Base-by-base conservation (phyloP, 805 yeast genomes). In the Spencermartinsiella europaea region DNA sequence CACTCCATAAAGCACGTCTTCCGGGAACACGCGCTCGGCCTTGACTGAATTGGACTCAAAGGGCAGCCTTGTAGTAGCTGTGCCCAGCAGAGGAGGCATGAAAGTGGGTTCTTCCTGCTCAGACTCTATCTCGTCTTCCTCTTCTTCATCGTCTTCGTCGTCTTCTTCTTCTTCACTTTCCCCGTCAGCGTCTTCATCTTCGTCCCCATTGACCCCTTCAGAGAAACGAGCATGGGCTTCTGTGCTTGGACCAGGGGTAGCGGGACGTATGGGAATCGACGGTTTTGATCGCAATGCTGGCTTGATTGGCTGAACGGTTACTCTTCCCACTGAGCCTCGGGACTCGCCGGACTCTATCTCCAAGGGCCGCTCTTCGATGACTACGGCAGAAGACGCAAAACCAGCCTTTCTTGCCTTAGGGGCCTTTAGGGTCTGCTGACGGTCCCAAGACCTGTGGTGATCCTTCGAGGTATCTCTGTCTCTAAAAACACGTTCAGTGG, bases 41-140 rank as follows among this genome's bases (percentile, higher is more conserved):
- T 39, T 35, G 8, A 31, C 31, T 38, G 20, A 8, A 38, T 21
- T 25, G 5, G 15, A 28, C 27, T 47, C 55, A 37, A 33, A 49
- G 12, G 45, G 50, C 45, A 40, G 28, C 38, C 21, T 34, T 27
- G 34, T 45, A 4, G 43, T 44, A 3, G 50, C 38, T 19, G 41
- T 45, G 10, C 55, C 55, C 15, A 50, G 41, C 34, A 42, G 27
- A 20, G 54, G 54, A 19, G 47, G 51, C 34, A 31, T 40, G 41
- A 51, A 51, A 14, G 12, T 25, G 5, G 19, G 28, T 8, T 19
- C 42, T 10, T 40, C 44, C 5, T 33, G 16, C 12, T 21, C n/a
- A n/a, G 21, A 15, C 22, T 40, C 44, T 14, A 8, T 17, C 20
- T 10, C 31, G 10, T 8, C 15, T 19, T 40, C 44, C 12, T 14